Base-by-base conservation (phyloP, 2,329 filamentous ascomycete genomes). In the Tolypocladium ophioglossoides region DNA sequence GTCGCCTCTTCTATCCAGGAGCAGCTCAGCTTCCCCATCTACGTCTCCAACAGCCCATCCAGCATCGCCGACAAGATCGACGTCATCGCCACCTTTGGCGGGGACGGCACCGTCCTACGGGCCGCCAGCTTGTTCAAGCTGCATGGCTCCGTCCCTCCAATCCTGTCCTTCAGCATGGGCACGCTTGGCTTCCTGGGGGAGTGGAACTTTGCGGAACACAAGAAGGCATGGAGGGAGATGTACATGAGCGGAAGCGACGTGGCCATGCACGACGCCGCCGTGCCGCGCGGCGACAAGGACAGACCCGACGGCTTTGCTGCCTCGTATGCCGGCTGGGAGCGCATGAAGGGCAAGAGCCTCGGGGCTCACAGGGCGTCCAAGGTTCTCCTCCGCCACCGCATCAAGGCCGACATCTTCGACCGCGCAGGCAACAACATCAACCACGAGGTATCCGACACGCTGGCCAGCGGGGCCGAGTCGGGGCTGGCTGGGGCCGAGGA, bases 131-230 rank as follows among this genome's bases (percentile, higher is more conserved):
- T 96, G 6, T 97, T 70, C 72, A 90, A 90, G 56, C 86, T 89
- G 39, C 84, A 88, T 47, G 77, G 80, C 2, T 83, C 84, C 46
- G 92, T 99, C 0, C 94, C 94, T 0, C 94, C 94, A 0, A 87
- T 99, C 37, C 76, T 99, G 9, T 91, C 89, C 1, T 99, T 99
- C 66, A 95, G 91, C 67, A 96, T 99, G 89, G 94, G 94, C 7
- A 95, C 92, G 0, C 75, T 99, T 1, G 94, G 94, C 0, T 99
- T 99, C 61, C 74, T 99, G 9, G 91, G 92, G 18, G 92, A 97
- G 70, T 99, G 92, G 91, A 95, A 94, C 63, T 97, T 97, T 67
- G 78, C 78, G 8, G 91, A 97, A 63, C 89, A 95, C 73, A 96
- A 96, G 71, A 81, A 89, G 50, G 94, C 94, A 0, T 96, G 95